Evolutionary conservation across 345 rosid species (phyloP), one percentile per base, ranked within the genome.

Genomic region (Eucalyptus dawsonii): DNA sequence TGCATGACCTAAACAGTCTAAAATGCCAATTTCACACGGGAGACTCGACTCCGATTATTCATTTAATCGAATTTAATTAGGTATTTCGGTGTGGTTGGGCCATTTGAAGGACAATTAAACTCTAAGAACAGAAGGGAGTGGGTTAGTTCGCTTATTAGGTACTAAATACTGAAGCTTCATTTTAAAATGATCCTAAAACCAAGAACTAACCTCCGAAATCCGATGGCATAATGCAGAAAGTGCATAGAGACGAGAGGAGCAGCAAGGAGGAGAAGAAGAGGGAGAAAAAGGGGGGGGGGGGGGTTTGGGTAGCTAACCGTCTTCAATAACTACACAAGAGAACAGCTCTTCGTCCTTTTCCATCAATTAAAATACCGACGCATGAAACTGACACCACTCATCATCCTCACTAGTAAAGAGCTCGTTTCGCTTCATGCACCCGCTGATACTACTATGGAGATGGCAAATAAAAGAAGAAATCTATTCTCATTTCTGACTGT

Each of bases 401-500:
- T 76, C 47, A 72, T 34, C 25, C 2, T 40, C 85, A 3, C 9
- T 8, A 76, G 85, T 21, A 76, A 40, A 25, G 29, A 40, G 15
- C 85, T 47, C 22, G 9, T 40, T 76, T 6, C 16, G 83, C 83
- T 40, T 76, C 83, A 76, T 21, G 42, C 24, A 11, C 47, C 27
- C 1, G 22, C 83, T 40, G 22, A 21, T 76, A 6, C 27, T 21
- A 19, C 8, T 9, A 76, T 40, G 47, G 83, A 76, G 27, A 76
- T 76, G n/a, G 85, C 47, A 40, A 44, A 54, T 50, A 21, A 54
- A 87, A 16, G 60, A 50, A 86, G 17, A 34, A 54, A 53, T 31
- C 42, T 37, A 31, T 37, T 50, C 90, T 97, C 93, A 98, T 89
- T 98, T 96, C 90, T 94, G 93, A 76, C 90, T 86, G 51, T 94